Conservation (phyloP, 208 protist species). For the Wallacemonas sp. region DNA sequence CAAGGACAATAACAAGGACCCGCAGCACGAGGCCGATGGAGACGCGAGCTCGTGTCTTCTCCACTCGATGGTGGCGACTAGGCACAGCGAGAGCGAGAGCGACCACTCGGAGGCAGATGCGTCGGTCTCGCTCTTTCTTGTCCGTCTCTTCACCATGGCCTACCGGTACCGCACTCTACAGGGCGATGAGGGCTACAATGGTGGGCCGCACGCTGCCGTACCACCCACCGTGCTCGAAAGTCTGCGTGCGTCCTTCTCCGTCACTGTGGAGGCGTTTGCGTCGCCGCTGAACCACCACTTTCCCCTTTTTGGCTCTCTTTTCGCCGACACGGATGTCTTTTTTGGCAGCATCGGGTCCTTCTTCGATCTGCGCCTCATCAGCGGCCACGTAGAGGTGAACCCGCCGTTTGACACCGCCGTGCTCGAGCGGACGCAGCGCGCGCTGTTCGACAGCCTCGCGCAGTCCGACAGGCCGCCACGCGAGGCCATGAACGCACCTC, state of each 20-base stretch:
- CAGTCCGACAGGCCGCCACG: not conserved
- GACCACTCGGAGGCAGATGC: not conserved
- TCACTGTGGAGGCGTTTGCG: slow-evolving; percentile 85
- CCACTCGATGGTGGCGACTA: too few species aligned
- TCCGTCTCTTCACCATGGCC: slow-evolving; percentile 48
- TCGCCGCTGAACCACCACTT: slow-evolving; percentile 86
- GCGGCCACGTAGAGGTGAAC: slow-evolving; percentile 75
- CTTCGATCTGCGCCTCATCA: slow-evolving; percentile 72
- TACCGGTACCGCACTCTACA: slow-evolving; percentile 61
- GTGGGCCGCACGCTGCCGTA: slow-evolving; percentile 71
- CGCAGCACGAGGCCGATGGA: too few species aligned
- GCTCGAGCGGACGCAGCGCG: slow-evolving; percentile 49
- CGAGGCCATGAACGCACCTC: too few species aligned
- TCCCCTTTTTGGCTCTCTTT: slow-evolving; percentile 71
- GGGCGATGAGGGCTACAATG: slow-evolving; percentile 66
- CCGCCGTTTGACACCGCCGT: slow-evolving; percentile 84
- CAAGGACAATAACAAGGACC: too few species aligned
- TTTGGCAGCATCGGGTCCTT: slow-evolving; percentile 87
- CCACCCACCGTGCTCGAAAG: slow-evolving; percentile 49
- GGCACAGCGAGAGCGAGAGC: not conserved
- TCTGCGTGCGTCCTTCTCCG: slow-evolving; percentile 44
- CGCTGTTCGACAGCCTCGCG: slow-evolving; percentile 31
- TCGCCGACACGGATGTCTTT: slow-evolving; percentile 77
- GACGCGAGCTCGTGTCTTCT: too few species aligned
- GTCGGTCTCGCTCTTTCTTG: slow-evolving; percentile 28